Conservation (phyloP, 768 basidiomycete genomes). For the Melanogaster broomeanus region DNA sequence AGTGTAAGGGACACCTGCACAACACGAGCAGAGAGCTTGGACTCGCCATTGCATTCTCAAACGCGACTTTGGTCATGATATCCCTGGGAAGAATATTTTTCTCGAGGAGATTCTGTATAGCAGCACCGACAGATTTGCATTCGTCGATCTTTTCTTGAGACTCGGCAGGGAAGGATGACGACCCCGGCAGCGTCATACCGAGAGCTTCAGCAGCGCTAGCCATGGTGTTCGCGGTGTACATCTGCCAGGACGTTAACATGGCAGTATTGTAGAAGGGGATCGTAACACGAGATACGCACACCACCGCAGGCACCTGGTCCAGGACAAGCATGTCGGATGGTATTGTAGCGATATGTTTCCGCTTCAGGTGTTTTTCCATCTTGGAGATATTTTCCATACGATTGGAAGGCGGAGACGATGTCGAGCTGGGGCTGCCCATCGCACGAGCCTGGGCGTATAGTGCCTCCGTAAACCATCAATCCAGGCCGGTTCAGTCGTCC, state of each 20-base stretch:
- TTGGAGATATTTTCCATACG: slow-evolving; percentile 93
- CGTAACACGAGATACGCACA: slow-evolving; percentile 49
- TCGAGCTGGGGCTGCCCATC: slow-evolving; percentile 87
- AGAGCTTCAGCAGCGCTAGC: slow-evolving; percentile 92
- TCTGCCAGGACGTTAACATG: slow-evolving; percentile 46
- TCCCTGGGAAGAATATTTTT: slow-evolving; percentile 92
- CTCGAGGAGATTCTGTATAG: slow-evolving; percentile 86
- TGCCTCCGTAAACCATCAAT: slow-evolving; percentile 97
- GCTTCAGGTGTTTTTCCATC: slow-evolving; percentile 84
- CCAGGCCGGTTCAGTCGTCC: slow-evolving; percentile 95
- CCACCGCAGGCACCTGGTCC: slow-evolving; percentile 98
- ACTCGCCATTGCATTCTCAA: slow-evolving; percentile 95
- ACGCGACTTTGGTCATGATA: slow-evolving; percentile 96
- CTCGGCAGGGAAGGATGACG: slow-evolving; percentile 96
- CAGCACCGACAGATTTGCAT: slow-evolving; percentile 74
- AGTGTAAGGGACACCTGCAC: neutral
- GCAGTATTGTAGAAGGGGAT: neutral
- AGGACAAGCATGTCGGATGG: slow-evolving; percentile 93
- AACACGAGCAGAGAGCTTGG: neutral
- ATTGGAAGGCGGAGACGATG: slow-evolving; percentile 96
- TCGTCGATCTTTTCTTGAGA: slow-evolving; percentile 87
- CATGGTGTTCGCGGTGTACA: slow-evolving; percentile 99
- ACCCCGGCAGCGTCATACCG: slow-evolving; percentile 96
- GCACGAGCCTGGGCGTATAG: slow-evolving; percentile 91
- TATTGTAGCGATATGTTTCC: slow-evolving; percentile 81